Base-by-base conservation (phyloP, 139 green algal species). In the Desmodesmus armatus region DNA sequence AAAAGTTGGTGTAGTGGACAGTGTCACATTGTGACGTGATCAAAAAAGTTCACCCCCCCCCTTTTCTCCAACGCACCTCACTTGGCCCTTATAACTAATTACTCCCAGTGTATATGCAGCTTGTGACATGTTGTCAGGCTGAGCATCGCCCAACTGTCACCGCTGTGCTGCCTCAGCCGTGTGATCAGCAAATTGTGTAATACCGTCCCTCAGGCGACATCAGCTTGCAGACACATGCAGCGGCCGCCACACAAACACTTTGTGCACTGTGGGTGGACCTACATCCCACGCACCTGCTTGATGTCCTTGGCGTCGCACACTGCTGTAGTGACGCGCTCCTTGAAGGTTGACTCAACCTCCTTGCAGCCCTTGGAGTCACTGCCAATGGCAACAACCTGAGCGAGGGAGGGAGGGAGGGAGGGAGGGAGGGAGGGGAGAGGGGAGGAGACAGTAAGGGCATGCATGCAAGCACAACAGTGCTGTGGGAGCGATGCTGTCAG, bases 361-460 rank as follows among this genome's bases (percentile, higher is more conserved):
- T 74, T 74, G 35, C 33, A 44, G 33, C 47, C 47, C 35, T 44
- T 33, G 4, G 44, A 31, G 35, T 74, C 66, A n/a, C 15, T 74
- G 35, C 66, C 37, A 31, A 74, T n/a, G 19, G 66, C 66, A 44
- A 74, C 66, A 44, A 74, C 66, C 66, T 74, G 66, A 17, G 60
- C 11, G 60, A 11, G n/a, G 60, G 5, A 21, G 47, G 47, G 47
- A 13, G 47, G 9, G 47, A 13, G 47, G 47, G 47, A 21, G 47
- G 47, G 47, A 13, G 47, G 47, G 13, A 55, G 13, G 47, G 47
- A 55, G 13, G 47, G 47, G 47, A 55, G 47, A 55, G 47, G 4
- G 25, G 60, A 37, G 6, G 5, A 37, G 21, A n/a, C 60, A 69
- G 60, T n/a, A 69, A 23, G 21, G n/a, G 53, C 53, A 63, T 19